Evolutionary conservation across 1,284 basidiomycete genomes (phyloP).

Genomic region (Irpex sp.): DNA sequence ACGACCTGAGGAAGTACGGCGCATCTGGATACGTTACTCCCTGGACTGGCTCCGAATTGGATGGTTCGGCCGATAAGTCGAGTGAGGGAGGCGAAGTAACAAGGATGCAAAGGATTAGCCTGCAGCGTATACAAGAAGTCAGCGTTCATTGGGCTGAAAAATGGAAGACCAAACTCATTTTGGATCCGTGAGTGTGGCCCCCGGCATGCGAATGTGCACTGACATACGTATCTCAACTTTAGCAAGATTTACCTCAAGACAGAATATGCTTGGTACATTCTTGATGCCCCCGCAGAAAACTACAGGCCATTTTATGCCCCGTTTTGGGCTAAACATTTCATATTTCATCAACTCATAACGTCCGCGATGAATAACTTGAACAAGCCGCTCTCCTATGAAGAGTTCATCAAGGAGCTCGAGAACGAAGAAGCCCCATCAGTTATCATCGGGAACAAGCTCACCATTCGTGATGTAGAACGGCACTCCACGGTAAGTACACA

Average conservation of each 20-base stretch:
- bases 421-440: conserved; percentile 6
- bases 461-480: background rate
- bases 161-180: background rate
- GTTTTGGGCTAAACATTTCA: conserved; percentile 46
- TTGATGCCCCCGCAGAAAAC: conserved; percentile 39
- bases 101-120: conserved; percentile 32
- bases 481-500: background rate
- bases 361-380: conserved; percentile 23
- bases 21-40: conserved; percentile 34
- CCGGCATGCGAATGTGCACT: background rate
- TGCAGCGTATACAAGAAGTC: conserved; percentile 44
- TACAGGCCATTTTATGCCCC: conserved; percentile 41
- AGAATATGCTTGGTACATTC: conserved; percentile 58
- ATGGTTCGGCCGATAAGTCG: conserved; percentile 18
- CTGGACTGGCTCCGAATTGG: conserved; percentile 20
- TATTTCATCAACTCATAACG: conserved; percentile 43
- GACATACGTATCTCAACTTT: background rate
- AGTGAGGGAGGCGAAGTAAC: conserved; percentile 22
- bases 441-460: background rate
- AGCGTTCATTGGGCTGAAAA: conserved; percentile 38
- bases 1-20: conserved; percentile 10
- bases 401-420: conserved; percentile 28
- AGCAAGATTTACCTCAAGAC: conserved; percentile 42
- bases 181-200: conserved; percentile 5
- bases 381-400: conserved; percentile 31